phyloP scores from a whole-genome alignment of 345 rosid species.

The Arabidopsis suecica region DNA sequence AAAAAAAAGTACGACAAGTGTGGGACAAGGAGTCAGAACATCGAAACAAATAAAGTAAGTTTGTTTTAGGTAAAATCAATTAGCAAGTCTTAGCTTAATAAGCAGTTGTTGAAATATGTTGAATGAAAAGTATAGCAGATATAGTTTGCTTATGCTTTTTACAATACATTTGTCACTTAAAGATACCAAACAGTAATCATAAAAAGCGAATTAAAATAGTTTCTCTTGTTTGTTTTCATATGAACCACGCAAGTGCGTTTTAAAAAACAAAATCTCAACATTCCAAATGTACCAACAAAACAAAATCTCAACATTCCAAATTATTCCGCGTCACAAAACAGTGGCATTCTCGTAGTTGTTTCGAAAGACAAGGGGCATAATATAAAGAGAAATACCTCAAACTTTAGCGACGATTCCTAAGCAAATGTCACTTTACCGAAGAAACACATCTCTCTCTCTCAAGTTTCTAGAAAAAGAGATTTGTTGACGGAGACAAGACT shows the following conservation, averaged over 20 bases:
- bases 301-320: constrained; percentile 30
- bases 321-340: neutral
- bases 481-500: constrained; percentile 3
- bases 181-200: neutral
- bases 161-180: neutral
- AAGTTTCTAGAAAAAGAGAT: constrained; percentile 5
- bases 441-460: constrained; percentile 31
- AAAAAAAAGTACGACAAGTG: too few species aligned
- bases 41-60: too few species aligned
- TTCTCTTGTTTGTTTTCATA: neutral
- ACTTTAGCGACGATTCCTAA: constrained; percentile 33
- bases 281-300: constrained; percentile 6
- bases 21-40: too few species aligned
- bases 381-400: neutral
- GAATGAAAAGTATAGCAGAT: too few species aligned
- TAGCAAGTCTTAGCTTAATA: too few species aligned
- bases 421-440: constrained; percentile 36
- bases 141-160: neutral
- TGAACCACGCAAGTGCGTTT: neutral
- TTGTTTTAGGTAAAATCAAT: too few species aligned
- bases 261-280: neutral
- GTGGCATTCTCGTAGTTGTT: constrained; percentile 29
- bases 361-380: neutral
- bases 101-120: too few species aligned
- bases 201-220: too few species aligned